Percentiles rank a stretch among this genome's conserved stretches.
phyloP scores from a whole-genome alignment of 495 filamentous ascomycete species.

The Neurospora sp. region DNA sequence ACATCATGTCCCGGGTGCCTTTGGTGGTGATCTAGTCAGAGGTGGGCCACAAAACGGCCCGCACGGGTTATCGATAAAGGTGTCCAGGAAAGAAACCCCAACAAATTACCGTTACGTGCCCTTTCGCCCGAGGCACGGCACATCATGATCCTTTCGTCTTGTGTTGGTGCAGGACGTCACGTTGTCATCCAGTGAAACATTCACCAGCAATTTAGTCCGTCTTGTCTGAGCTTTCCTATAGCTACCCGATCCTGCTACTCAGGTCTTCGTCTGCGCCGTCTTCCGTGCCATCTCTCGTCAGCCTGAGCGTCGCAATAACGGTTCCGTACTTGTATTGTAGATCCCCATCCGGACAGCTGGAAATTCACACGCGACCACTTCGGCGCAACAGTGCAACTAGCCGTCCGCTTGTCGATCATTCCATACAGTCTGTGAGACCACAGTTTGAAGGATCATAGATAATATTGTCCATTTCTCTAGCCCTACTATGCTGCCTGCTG shows the following conservation, averaged over 20 bases:
- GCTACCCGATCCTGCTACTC: not conserved
- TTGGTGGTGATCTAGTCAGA: constrained; percentile 2
- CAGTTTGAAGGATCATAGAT: not conserved
- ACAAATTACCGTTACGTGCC: not conserved
- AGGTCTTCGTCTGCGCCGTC: not conserved
- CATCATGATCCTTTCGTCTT: not conserved
- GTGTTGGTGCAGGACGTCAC: not conserved
- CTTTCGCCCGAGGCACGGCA: constrained; percentile 11
- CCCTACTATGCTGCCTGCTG: not conserved
- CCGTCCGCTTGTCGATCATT: not conserved
- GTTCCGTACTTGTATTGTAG: not conserved
- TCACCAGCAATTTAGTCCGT: not conserved
- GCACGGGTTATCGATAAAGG: constrained; percentile 16
- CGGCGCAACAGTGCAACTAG: not conserved
- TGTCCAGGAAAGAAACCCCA: not conserved
- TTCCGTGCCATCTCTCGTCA: not conserved
- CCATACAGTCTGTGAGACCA: not conserved
- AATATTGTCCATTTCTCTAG: not conserved
- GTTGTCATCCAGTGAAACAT: not conserved
- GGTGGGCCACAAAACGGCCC: constrained; percentile 4
- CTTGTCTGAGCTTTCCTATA: not conserved
- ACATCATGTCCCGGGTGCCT: constrained; percentile 26
- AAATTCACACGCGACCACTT: not conserved
- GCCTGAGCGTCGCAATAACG: not conserved
- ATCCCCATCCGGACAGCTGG: not conserved